Evolutionary conservation across 2,329 filamentous ascomycete species (phyloP), one percentile per base, ranked within the genome.

Genomic region (Sporothrix variecibatus): DNA sequence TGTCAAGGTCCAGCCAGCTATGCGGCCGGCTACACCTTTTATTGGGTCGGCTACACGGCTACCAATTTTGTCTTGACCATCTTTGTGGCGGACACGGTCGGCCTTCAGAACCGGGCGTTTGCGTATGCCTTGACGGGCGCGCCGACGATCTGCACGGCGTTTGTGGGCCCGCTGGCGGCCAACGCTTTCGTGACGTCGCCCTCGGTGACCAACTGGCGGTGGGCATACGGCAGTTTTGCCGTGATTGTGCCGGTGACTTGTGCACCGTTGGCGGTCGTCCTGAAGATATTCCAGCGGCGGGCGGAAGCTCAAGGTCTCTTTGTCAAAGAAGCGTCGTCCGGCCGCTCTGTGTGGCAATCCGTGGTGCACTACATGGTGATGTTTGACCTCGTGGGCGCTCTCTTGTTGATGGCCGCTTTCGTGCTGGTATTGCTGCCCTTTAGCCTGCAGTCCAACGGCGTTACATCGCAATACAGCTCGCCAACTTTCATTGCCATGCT

Each of bases 371-470:
- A 92, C 80, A 78, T 85, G 17, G 82, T 87, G 62, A 87, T 92
- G 77, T 91, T 93, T 75, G 92, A 93, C 78, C 83, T 89, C 1
- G 72, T 89, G n/a, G 91, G 91, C 15, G 84, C 92, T 28, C 73
- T 92, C n/a, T 82, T 93, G 2, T 84, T 93, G 75, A 86, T 87
- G 11, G 84, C 82, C 1, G 91, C 90, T 1, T 87, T 92, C 77
- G 85, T 87, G 0, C 81, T 93, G 8, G 89, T 94, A 78, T 83
- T 94, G 17, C 86, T 94, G 6, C 90, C 92, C 0, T 90, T 94
- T 80, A 90, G 85, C 20, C 84, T 94, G 26, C 83, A 82, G 72
- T 81, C 81, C 1, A 82, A 83, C 69, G 84, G 85, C 75, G 73
- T 78, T 1, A 78, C 84, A 9, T 76, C 60, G 34, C 60, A 78